Percentiles rank a stretch among this genome's conserved stretches.
Evolutionary conservation across 2,329 filamentous ascomycete genomes (phyloP).

Genomic region (Cladosporium sp.): DNA sequence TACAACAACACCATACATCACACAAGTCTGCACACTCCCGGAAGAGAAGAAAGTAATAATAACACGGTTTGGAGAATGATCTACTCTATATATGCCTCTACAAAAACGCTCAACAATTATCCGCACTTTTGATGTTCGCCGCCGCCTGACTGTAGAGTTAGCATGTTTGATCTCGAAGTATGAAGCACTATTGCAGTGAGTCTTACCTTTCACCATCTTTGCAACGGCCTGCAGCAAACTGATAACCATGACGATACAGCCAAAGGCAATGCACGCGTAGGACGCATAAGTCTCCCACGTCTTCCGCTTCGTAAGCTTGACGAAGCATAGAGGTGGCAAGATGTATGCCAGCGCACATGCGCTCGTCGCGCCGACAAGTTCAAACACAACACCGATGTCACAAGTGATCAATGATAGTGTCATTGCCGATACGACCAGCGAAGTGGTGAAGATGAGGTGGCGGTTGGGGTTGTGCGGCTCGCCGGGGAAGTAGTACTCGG

Average conservation of each 20-base stretch:
- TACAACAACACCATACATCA: neutral
- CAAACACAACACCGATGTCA: constrained; percentile 91
- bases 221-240: constrained; percentile 71
- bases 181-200: neutral
- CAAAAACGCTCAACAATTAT: neutral
- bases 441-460: constrained; percentile 82
- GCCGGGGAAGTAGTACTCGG: constrained; percentile 74
- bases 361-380: constrained; percentile 92
- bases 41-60: neutral
- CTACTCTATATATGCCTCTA: neutral
- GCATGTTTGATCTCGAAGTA: neutral
- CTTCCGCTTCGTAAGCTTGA: constrained; percentile 80
- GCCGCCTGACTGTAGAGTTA: neutral
- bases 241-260: constrained; percentile 76
- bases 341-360: constrained; percentile 95
- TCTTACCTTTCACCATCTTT: constrained; percentile 59
- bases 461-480: constrained; percentile 79
- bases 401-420: constrained; percentile 80
- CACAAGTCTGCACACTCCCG: neutral
- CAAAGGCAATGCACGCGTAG: constrained; percentile 74
- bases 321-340: constrained; percentile 89
- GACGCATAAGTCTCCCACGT: constrained; percentile 59
- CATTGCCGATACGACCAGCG: constrained; percentile 79
- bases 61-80: neutral
- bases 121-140: constrained; percentile 17